phyloP scores from a whole-genome alignment of 2,329 filamentous ascomycete species.

The Fusarium guadeloupense region DNA sequence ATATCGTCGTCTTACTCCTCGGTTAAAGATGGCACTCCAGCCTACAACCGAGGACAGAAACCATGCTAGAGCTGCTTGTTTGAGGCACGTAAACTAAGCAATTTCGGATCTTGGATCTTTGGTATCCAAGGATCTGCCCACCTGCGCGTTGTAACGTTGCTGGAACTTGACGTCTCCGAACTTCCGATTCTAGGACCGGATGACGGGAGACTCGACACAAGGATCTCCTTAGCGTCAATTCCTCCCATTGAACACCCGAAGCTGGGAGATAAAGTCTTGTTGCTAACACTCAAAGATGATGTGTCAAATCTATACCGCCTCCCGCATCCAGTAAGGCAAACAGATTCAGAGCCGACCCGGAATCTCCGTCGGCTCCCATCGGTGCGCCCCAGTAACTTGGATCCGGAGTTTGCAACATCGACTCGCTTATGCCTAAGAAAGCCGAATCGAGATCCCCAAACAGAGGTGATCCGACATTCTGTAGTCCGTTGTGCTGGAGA shows the following conservation, averaged over 20 bases:
- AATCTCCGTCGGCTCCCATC: slow-evolving; percentile 53
- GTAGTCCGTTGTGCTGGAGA: slow-evolving; percentile 41
- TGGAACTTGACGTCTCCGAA: not conserved
- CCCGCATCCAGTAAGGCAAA: slow-evolving; percentile 62
- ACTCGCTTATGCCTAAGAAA: slow-evolving; percentile 51
- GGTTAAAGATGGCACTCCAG: slow-evolving; percentile 2
- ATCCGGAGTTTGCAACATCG: slow-evolving; percentile 54
- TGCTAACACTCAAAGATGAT: slow-evolving; percentile 45
- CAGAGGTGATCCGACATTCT: slow-evolving; percentile 44
- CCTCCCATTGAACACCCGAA: not conserved
- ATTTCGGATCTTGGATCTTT: not conserved
- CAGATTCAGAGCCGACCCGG: slow-evolving; percentile 58
- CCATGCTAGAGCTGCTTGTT: not conserved
- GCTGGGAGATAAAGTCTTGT: not conserved
- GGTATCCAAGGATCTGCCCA: slow-evolving; percentile 1
- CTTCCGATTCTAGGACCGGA: slow-evolving; percentile 3
- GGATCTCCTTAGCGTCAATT: not conserved
- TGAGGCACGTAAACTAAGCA: not conserved
- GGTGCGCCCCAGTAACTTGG: slow-evolving; percentile 51
- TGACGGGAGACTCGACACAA: not conserved
- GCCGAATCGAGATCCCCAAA: slow-evolving; percentile 51
- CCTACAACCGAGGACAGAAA: not conserved
- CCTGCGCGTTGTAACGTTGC: too few relatives aligned
- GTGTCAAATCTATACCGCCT: slow-evolving; percentile 62
- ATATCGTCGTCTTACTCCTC: slow-evolving; percentile 1